Percentiles rank a stretch among this genome's conserved stretches.
Conservation (phyloP, 805 yeast genomes). For the Saccharomyces eubayanus region DNA sequence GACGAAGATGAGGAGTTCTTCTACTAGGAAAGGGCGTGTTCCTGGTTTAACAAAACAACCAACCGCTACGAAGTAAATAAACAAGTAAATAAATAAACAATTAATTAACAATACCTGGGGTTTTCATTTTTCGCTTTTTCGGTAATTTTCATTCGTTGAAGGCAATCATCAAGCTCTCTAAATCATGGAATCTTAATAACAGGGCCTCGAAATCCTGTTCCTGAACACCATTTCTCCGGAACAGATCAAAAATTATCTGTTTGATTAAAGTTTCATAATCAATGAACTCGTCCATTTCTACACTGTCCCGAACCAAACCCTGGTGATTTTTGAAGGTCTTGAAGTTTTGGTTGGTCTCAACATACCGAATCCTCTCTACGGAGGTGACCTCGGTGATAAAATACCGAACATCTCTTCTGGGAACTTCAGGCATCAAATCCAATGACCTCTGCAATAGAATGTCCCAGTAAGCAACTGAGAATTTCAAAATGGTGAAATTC, state of each 20-base stretch:
- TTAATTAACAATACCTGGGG: neutral
- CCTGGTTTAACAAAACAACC: neutral
- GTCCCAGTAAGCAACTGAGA: slow-evolving; percentile 7
- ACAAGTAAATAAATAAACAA: neutral
- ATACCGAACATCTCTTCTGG: neutral
- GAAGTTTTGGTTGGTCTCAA: slow-evolving; percentile 1
- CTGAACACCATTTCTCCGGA: neutral
- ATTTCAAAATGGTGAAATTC: slow-evolving; percentile 2
- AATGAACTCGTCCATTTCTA: neutral
- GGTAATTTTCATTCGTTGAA: neutral
- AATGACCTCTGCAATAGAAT: neutral
- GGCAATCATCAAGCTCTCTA: neutral
- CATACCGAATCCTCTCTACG: slow-evolving; percentile 6
- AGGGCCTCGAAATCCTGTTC: neutral
- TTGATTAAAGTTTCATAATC: neutral
- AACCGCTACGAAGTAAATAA: neutral
- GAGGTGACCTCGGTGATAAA: slow-evolving; percentile 5
- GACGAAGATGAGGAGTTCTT: neutral
- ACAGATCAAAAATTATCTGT: neutral
- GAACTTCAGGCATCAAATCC: neutral
- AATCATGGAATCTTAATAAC: neutral
- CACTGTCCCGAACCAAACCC: neutral
- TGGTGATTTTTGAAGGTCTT: neutral
- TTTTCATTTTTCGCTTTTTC: neutral
- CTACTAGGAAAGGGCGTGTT: neutral